Percentiles rank a stretch among this genome's conserved stretches.
Conservation (phyloP, 1,139 yeast species). For the Dujonia santamariae region DNA sequence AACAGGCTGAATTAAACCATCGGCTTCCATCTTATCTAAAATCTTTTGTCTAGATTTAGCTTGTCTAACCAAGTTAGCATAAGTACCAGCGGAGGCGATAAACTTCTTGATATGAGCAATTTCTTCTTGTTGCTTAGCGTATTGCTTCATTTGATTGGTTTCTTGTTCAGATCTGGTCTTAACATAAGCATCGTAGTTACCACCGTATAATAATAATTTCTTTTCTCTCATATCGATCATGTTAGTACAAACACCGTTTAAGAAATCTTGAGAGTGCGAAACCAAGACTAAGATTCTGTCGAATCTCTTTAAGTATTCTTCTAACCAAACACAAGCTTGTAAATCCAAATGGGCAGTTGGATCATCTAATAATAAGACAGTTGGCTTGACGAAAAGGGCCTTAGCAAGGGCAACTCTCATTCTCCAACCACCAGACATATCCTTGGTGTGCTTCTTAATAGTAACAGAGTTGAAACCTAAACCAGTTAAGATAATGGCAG, state of each 20-base stretch:
- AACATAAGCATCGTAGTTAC: slow-evolving; percentile 96
- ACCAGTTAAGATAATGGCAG: slow-evolving; percentile 94
- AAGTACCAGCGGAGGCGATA: slow-evolving; percentile 99
- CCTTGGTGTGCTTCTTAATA: slow-evolving; percentile 83
- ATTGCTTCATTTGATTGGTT: slow-evolving; percentile 97
- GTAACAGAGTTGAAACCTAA: slow-evolving; percentile 89
- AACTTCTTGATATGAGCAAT: slow-evolving; percentile 97
- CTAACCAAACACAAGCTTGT: slow-evolving; percentile 99
- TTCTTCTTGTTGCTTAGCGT: slow-evolving; percentile 97
- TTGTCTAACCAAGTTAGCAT: slow-evolving; percentile 97
- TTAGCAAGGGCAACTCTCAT: slow-evolving; percentile 89
- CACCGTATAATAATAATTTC: slow-evolving; percentile 77
- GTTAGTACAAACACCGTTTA: slow-evolving; percentile 96
- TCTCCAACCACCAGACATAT: slow-evolving; percentile 99
- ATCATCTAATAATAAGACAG: slow-evolving; percentile 86
- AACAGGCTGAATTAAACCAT: slow-evolving; percentile 93
- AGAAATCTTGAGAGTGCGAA: slow-evolving; percentile 98
- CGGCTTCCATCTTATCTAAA: slow-evolving; percentile 99
- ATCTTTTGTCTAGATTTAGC: slow-evolving; percentile 99
- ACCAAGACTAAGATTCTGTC: slow-evolving; percentile 92
- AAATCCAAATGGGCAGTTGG: slow-evolving; percentile 99
- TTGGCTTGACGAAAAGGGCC: slow-evolving; percentile 92
- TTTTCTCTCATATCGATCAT: slow-evolving; percentile 95
- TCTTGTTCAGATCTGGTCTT: slow-evolving; percentile 94
- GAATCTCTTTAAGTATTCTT: slow-evolving; percentile 92